phyloP scores from a whole-genome alignment of 2,329 filamentous ascomycete genomes.

The Macrophomina phaseolina region DNA sequence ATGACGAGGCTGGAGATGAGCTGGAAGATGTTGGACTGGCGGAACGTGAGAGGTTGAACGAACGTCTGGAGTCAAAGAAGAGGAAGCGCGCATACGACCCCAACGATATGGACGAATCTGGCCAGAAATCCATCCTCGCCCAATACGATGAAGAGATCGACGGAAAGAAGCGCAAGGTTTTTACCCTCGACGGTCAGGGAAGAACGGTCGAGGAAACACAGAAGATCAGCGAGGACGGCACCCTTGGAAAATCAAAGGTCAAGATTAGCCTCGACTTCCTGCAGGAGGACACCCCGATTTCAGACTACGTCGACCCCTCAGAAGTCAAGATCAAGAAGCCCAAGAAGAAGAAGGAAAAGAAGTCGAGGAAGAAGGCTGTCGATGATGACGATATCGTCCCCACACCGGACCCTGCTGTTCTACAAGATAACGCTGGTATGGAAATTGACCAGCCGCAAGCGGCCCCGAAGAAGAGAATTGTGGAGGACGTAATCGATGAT shows the following conservation, averaged over 20 bases:
- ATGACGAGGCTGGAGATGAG: conserved; percentile 88
- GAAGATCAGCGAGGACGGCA: conserved; percentile 59
- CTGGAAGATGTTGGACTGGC: conserved; percentile 77
- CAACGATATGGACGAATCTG: conserved; percentile 70
- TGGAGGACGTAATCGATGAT: conserved; percentile 81
- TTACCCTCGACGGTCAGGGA: conserved; percentile 82
- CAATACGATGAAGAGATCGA: conserved; percentile 97
- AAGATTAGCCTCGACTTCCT: conserved; percentile 77
- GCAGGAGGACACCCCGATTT: conserved; percentile 66
- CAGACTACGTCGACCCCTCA: conserved; percentile 86
- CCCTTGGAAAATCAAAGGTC: conserved; percentile 66
- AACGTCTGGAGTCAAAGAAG: conserved; percentile 86
- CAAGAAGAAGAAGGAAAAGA: conserved; percentile 81
- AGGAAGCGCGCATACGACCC: conserved; percentile 89
- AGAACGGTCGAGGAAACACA: conserved; percentile 67
- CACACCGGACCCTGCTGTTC: conserved; percentile 32
- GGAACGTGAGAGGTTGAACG: conserved; percentile 73
- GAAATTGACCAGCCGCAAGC: conserved; percentile 67
- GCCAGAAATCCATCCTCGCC: conserved; percentile 71
- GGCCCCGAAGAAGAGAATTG: conserved; percentile 59
- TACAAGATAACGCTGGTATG: conserved; percentile 63
- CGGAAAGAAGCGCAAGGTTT: conserved; percentile 85
- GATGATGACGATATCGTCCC: conserved; percentile 63
- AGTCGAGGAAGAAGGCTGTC: conserved; percentile 72
- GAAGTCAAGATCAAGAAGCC: conserved; percentile 94